Conservation (phyloP, 1,139 yeast genomes). For the Pichia sp. region DNA sequence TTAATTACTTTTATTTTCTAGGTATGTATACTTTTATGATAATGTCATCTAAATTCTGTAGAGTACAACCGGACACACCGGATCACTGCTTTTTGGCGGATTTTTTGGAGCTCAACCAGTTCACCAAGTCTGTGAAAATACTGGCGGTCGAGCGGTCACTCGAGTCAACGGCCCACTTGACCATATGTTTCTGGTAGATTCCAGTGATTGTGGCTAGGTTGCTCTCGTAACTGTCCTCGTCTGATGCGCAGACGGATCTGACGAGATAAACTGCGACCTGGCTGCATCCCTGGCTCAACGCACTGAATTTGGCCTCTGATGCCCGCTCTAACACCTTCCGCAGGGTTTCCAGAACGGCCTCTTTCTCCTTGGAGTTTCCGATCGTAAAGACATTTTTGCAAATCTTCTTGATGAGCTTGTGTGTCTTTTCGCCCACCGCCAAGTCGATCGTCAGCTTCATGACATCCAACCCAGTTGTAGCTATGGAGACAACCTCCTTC, state of each 20-base stretch:
- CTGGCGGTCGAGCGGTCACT: conserved; percentile 53
- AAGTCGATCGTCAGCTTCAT: conserved; percentile 67
- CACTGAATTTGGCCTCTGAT: conserved; percentile 41
- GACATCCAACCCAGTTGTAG: conserved; percentile 51
- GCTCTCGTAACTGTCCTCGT: conserved; percentile 19
- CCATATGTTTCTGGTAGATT: conserved; percentile 53
- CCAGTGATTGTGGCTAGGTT: conserved; percentile 43
- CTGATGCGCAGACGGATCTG: conserved; percentile 45
- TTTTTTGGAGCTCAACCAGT: conserved; percentile 60
- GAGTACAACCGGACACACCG: too few relatives aligned
- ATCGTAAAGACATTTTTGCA: conserved; percentile 44
- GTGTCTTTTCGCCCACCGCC: conserved; percentile 67
- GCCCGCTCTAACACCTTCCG: conserved; percentile 40
- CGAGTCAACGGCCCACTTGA: conserved; percentile 53
- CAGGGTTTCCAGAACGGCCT: conserved; percentile 32
- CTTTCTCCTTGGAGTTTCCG: conserved; percentile 15
- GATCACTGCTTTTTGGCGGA: conserved; percentile 2
- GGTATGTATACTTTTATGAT: not conserved
- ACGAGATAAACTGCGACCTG: conserved; percentile 60
- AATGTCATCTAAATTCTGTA: not conserved
- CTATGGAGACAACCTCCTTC: conserved; percentile 10
- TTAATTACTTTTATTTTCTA: not conserved
- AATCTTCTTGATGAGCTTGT: conserved; percentile 64
- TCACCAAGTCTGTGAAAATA: conserved; percentile 72
- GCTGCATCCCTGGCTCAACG: conserved; percentile 53